Evolutionary conservation across 2,329 filamentous ascomycete genomes (phyloP), one percentile per base, ranked within the genome.

Genomic region (Aspergillus sclerotialis): DNA sequence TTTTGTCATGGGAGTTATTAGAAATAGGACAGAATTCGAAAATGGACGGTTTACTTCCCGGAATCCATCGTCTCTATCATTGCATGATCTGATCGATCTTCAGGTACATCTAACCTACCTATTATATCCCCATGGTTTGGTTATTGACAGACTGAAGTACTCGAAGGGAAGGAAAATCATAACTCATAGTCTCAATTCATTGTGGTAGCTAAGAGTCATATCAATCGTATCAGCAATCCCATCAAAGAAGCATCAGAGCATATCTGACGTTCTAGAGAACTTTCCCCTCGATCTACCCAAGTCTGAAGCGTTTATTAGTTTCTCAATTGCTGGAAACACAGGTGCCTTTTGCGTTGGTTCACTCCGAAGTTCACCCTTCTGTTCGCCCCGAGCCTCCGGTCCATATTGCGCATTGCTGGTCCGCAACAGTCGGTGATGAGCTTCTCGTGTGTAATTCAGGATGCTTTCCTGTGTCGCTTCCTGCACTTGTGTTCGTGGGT

Each of bases 401-500:
- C 85, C 83, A 0, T 86, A 82, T 17, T 80, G 75, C 4, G 80
- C 60, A 39, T 94, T 75, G 46, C 83, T 87, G 52, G 94, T 80
- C 30, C 83, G 78, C 33, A 89, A 71, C 33, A 96, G 70, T 28
- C 86, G 78, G 46, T 93, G 72, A 33, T 84, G 73, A 5, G 89
- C 78, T 42, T 86, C 82, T 32, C 76, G 73, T 51, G 89, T 80
- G 50, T 92, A 92, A 17, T 75, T 72, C 35, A 75, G 73, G 2
- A 87, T 77, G 38, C 79, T 78, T 13, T 76, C 67, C 14, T 94
- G 67, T 1, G 82, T 79, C 5, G 80, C 71, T 16, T 69, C 65
- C 55, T 95, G 88, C 50, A 93, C 78, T 30, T 76, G 70, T 9
- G 71, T 68, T 23, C 90, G 77, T 3, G 78, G 64, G 38, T 90